Conservation (phyloP, 2,329 filamentous ascomycete genomes). For the Stachybotrys echinatus region DNA sequence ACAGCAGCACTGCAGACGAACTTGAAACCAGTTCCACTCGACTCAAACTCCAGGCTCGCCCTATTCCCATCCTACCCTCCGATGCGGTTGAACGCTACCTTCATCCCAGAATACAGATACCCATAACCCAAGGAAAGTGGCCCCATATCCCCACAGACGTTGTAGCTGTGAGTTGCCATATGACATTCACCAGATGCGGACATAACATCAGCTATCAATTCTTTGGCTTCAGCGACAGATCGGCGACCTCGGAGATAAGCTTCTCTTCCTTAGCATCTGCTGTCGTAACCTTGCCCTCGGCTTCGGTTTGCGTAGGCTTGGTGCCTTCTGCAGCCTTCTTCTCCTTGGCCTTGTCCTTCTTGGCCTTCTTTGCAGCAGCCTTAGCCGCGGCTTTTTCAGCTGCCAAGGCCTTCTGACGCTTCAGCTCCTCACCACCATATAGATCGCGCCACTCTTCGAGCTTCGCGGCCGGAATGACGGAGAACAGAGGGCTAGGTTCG, state of each 20-base stretch:
- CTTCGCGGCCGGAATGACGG: constrained; percentile 76
- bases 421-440: constrained; percentile 61
- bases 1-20: neutral
- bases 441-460: constrained; percentile 76
- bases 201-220: neutral
- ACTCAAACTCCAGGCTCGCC: neutral
- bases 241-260: constrained; percentile 1
- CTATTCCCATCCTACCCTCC: neutral
- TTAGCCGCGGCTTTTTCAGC: constrained; percentile 45
- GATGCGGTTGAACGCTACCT: neutral
- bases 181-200: neutral
- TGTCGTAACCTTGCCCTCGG: neutral
- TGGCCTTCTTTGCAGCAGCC: constrained; percentile 43
- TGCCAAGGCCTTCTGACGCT: constrained; percentile 62
- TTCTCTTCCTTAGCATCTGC: neutral
- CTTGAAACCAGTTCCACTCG: neutral
- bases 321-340: constrained; percentile 16
- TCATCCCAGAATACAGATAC: neutral
- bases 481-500: constrained; percentile 73
- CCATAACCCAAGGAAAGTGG: neutral
- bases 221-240: constrained; percentile 1
- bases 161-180: neutral
- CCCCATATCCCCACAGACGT: neutral
- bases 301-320: neutral
- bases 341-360: constrained; percentile 43